phyloP scores from a whole-genome alignment of 306 rosid species.

The Cucumis melo region DNA sequence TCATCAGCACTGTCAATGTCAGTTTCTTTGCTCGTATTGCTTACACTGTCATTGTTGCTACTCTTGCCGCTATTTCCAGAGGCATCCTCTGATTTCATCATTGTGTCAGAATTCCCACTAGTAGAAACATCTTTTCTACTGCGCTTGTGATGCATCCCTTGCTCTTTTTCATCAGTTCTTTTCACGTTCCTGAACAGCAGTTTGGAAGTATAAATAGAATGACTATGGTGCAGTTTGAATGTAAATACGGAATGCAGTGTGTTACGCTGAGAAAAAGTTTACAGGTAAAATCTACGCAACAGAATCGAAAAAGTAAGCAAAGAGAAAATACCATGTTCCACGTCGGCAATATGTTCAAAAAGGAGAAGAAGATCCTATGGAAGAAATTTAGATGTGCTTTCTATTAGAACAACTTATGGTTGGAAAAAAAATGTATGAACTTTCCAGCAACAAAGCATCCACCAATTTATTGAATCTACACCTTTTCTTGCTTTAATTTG shows the following conservation, averaged over 20 bases:
- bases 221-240: background rate
- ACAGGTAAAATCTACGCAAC: background rate
- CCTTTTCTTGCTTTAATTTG: background rate
- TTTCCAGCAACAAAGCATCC: background rate
- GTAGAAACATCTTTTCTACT: slow-evolving; percentile 5
- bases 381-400: background rate
- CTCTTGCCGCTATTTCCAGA: slow-evolving; percentile 14
- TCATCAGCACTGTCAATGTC: slow-evolving; percentile 13
- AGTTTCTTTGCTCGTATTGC: slow-evolving; percentile 8
- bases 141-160: slow-evolving; percentile 10
- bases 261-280: background rate
- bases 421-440: background rate
- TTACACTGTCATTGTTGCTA: slow-evolving; percentile 19
- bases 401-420: background rate
- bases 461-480: background rate
- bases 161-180: slow-evolving; percentile 8
- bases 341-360: background rate
- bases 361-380: background rate
- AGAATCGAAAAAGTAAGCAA: background rate
- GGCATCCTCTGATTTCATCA: slow-evolving; percentile 20
- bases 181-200: slow-evolving; percentile 15
- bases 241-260: background rate
- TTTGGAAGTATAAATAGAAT: background rate
- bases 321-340: background rate
- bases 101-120: slow-evolving; percentile 15